These are phyloP conservation scores for Mucuna pruriens DNA, from an alignment of 306 rosid species.

Conservation along the genomic window DNA sequence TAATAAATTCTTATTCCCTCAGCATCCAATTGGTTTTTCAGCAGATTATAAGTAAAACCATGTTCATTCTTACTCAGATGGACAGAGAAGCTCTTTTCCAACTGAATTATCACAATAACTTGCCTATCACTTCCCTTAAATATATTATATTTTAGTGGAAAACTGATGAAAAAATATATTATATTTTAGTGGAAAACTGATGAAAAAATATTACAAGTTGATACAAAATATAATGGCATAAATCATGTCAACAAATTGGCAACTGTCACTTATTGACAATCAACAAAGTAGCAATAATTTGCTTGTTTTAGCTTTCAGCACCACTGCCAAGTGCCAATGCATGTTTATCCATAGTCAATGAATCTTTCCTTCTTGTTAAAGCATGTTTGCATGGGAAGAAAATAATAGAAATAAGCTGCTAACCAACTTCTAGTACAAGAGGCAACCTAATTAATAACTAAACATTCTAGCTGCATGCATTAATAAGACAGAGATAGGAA, in stretches of 20 bases:
- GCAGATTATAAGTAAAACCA: not conserved
- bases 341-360: not conserved
- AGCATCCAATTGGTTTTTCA: not conserved
- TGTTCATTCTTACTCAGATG: not conserved
- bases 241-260: not conserved
- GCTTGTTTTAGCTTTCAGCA: not conserved
- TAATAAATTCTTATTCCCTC: not conserved
- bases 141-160: not conserved
- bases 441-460: not conserved
- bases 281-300: not conserved
- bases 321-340: not conserved
- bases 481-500: not conserved
- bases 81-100: not conserved
- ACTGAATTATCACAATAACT: not conserved
- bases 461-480: not conserved
- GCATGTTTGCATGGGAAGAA: not conserved
- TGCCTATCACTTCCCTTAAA: not conserved
- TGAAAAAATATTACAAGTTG: not conserved
- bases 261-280: not conserved
- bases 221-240: constrained; percentile 13
- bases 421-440: not conserved
- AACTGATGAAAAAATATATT: not conserved
- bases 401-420: not conserved
- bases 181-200: not conserved
- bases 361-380: not conserved